Percentiles rank a stretch among this genome's conserved stretches.
These are phyloP conservation scores for Vigna hirtella DNA, from an alignment of 306 rosid genomes.

Conservation along the genomic window DNA sequence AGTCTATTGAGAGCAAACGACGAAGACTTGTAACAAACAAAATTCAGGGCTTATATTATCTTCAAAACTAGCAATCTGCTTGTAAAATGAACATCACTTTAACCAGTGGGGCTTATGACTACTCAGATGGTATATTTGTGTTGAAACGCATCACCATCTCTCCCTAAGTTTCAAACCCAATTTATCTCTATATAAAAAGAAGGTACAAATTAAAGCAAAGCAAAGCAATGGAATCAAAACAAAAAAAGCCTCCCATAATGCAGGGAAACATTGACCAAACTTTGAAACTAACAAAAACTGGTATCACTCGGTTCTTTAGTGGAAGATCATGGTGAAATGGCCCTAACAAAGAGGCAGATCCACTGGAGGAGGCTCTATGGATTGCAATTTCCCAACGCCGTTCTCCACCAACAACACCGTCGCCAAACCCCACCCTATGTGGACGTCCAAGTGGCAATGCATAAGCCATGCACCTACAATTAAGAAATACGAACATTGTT, in stretches of 20 bases:
- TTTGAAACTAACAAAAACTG: slow-evolving; percentile 43
- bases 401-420: slow-evolving; percentile 84
- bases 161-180: slow-evolving; percentile 42
- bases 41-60: background rate
- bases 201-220: slow-evolving; percentile 37
- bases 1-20: background rate
- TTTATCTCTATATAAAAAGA: slow-evolving; percentile 41
- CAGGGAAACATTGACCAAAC: slow-evolving; percentile 52
- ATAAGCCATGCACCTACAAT: slow-evolving; percentile 81
- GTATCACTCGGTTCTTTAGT: slow-evolving; percentile 33
- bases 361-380: slow-evolving; percentile 71
- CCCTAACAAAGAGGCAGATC: slow-evolving; percentile 81
- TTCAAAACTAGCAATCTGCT: slow-evolving; percentile 24
- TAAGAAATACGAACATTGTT: background rate
- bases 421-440: slow-evolving; percentile 93
- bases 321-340: background rate
- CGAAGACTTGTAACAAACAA: background rate
- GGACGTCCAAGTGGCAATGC: slow-evolving; percentile 99
- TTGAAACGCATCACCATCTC: slow-evolving; percentile 7
- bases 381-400: slow-evolving; percentile 74
- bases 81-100: slow-evolving; percentile 10
- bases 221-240: slow-evolving; percentile 23
- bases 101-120: slow-evolving; percentile 22
- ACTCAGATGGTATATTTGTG: slow-evolving; percentile 34
- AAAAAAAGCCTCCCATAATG: slow-evolving; percentile 53